phyloP scores from a whole-genome alignment of 148 eudicot genomes.

The Silene latifolia region DNA sequence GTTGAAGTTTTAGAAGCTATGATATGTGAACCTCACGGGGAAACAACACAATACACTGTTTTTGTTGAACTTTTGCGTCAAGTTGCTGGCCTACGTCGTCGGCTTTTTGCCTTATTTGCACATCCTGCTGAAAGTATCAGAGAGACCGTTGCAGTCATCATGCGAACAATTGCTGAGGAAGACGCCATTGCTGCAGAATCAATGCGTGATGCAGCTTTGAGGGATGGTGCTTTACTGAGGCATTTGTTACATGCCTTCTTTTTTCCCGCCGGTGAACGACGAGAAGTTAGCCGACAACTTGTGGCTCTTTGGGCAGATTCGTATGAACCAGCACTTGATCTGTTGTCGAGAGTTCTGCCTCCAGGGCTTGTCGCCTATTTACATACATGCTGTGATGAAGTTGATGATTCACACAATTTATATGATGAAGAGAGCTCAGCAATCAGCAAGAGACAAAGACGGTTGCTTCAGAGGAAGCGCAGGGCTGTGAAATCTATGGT shows the following conservation, averaged over 20 bases:
- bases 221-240: constrained; percentile 95
- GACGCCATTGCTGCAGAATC: constrained; percentile 99
- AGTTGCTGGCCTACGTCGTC: constrained; percentile 87
- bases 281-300: constrained; percentile 95
- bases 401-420: constrained; percentile 47
- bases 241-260: constrained; percentile 88
- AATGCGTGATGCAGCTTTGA: constrained; percentile 98
- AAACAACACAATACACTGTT: constrained; percentile 90
- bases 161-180: constrained; percentile 99
- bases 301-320: constrained; percentile 99
- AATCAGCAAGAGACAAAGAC: constrained; percentile 72
- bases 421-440: constrained; percentile 59
- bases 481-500: constrained; percentile 47
- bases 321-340: constrained; percentile 94
- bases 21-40: constrained; percentile 98
- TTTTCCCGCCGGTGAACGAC: constrained; percentile 81
- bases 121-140: constrained; percentile 97
- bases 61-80: constrained; percentile 91
- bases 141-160: constrained; percentile 93
- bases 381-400: constrained; percentile 70
- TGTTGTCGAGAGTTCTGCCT: constrained; percentile 87
- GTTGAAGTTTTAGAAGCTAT: constrained; percentile 97
- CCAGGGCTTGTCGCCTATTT: constrained; percentile 98
- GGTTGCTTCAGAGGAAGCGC: constrained; percentile 76
- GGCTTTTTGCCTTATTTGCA: constrained; percentile 91